Conservation (phyloP, 176 grass and related monocot species). For the Zizania latifolia region DNA sequence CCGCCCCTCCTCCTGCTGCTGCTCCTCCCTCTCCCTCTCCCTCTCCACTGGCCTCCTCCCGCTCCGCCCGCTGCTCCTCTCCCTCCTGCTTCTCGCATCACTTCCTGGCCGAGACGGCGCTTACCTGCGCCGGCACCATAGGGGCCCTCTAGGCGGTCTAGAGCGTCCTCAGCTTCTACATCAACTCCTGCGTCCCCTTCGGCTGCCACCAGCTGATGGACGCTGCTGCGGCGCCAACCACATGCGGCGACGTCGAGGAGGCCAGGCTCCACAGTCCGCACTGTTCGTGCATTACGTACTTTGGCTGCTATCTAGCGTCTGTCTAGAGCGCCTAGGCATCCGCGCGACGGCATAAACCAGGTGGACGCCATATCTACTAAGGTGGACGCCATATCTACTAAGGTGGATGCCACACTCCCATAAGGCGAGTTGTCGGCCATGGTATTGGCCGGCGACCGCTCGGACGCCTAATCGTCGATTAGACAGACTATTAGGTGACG, state of each 20-base stretch:
- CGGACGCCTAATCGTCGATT: too few relatives aligned
- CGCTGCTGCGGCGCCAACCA: background rate
- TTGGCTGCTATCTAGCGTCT: too few relatives aligned
- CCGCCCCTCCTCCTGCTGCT: conserved; percentile 35
- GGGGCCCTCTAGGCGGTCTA: conserved; percentile 54
- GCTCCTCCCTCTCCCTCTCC: conserved; percentile 20
- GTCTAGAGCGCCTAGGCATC: too few relatives aligned
- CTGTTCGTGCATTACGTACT: conserved; percentile 37
- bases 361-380: too few relatives aligned
- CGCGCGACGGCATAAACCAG: too few relatives aligned
- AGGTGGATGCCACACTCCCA: too few relatives aligned
- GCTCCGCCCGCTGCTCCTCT: conserved; percentile 20
- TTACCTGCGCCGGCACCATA: conserved; percentile 35
- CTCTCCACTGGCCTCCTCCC: background rate
- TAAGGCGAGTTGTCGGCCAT: too few relatives aligned
- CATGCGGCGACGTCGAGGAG: conserved; percentile 50
- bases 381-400: too few relatives aligned
- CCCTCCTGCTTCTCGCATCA: conserved; percentile 23
- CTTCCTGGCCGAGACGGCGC: conserved; percentile 31
- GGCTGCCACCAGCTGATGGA: conserved; percentile 47
- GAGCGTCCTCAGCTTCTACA: conserved; percentile 38
- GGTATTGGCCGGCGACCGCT: too few relatives aligned
- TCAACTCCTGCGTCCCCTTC: conserved; percentile 42
- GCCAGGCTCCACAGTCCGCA: conserved; percentile 34
- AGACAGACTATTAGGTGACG: too few relatives aligned